Conservation (phyloP, 2,329 filamentous ascomycete genomes). For the Basipetospora sp. region DNA sequence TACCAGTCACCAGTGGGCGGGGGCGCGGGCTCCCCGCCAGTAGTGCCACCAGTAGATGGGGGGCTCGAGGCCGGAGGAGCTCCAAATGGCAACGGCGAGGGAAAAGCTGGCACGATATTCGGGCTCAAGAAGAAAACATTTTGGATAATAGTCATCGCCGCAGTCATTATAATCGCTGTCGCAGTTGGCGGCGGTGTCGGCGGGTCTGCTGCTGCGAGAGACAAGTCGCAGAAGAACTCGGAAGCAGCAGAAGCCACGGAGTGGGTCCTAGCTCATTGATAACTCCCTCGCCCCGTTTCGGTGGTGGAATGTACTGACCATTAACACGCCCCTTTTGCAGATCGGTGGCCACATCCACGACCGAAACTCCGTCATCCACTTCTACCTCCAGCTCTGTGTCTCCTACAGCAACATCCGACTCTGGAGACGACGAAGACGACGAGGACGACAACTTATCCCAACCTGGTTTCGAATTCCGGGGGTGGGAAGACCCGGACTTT, state of each 20-base stretch:
- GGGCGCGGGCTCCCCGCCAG: too few relatives aligned
- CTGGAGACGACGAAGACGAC: background rate
- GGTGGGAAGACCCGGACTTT: background rate
- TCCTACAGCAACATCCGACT: background rate
- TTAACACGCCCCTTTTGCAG: background rate
- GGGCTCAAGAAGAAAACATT: slow-evolving; percentile 3
- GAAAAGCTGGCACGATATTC: slow-evolving; percentile 3
- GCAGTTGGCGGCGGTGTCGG: slow-evolving; percentile 4
- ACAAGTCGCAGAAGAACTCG: background rate
- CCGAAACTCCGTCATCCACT: background rate
- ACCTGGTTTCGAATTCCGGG: background rate
- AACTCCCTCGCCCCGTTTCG: background rate
- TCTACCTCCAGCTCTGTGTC: background rate
- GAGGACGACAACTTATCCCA: background rate
- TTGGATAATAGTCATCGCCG: background rate
- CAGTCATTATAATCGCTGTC: background rate
- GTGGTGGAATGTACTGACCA: background rate
- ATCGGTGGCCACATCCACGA: background rate
- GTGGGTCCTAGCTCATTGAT: background rate
- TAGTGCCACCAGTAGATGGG: too few relatives aligned
- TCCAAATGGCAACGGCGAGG: background rate
- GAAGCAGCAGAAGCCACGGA: slow-evolving; percentile 1
- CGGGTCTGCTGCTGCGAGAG: background rate
- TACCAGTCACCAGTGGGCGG: too few relatives aligned
- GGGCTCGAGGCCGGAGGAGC: too few relatives aligned